Evolutionary conservation across 1,284 basidiomycete genomes (phyloP).

Genomic region (Pascua sp.): DNA sequence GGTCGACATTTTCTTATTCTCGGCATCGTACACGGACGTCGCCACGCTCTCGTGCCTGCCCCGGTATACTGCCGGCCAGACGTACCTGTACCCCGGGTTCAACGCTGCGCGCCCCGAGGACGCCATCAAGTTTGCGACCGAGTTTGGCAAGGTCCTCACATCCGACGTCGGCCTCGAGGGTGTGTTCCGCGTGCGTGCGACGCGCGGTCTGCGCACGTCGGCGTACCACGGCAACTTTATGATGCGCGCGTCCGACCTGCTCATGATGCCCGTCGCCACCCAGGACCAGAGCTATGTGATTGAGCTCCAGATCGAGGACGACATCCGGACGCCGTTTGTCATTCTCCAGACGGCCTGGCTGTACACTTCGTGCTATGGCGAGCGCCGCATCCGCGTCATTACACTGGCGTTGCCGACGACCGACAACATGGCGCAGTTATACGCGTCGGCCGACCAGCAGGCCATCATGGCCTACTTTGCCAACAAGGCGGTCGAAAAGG

Average conservation of each 20-base stretch:
- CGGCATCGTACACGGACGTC: constrained; percentile 89
- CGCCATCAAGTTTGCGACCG: constrained; percentile 95
- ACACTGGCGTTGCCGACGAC: constrained; percentile 92
- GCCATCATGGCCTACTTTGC: constrained; percentile 85
- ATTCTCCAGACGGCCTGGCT: constrained; percentile 95
- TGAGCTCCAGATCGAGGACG: constrained; percentile 96
- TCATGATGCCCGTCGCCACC: constrained; percentile 94
- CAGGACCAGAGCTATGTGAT: constrained; percentile 96
- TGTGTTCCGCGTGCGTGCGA: constrained; percentile 94
- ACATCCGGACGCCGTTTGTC: constrained; percentile 84
- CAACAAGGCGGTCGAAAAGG: constrained; percentile 95
- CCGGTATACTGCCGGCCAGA: constrained; percentile 96
- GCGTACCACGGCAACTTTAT: constrained; percentile 99
- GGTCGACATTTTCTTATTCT: constrained; percentile 99
- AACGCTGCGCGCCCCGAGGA: constrained; percentile 92
- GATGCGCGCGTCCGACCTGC: constrained; percentile 92
- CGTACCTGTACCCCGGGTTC: constrained; percentile 98
- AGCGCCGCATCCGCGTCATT: constrained; percentile 92
- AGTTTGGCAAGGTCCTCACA: constrained; percentile 88
- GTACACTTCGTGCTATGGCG: constrained; percentile 93
- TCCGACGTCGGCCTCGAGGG: constrained; percentile 96
- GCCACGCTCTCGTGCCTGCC: constrained; percentile 77
- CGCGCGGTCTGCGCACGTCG: constrained; percentile 89
- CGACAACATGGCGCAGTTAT: constrained; percentile 86
- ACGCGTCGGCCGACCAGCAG: constrained; percentile 90